These are phyloP conservation scores for Annulohypoxylon truncatum DNA, from an alignment of 2,329 filamentous ascomycete species.

Conservation along the genomic window DNA sequence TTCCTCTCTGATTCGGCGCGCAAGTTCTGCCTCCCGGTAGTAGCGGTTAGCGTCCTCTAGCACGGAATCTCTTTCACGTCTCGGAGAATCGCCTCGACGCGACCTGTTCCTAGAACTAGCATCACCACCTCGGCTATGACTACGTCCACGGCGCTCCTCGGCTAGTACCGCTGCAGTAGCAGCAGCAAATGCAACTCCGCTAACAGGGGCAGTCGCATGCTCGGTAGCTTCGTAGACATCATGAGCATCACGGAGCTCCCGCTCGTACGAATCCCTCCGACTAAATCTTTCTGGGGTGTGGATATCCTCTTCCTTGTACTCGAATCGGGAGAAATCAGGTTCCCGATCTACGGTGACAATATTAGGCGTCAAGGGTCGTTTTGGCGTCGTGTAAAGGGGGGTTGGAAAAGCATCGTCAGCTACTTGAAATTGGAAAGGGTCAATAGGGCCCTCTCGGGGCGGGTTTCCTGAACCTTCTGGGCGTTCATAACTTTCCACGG, in stretches of 20 bases:
- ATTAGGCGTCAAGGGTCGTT: conserved; percentile 60
- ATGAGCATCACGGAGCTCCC: conserved; percentile 59
- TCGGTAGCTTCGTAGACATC: conserved; percentile 59
- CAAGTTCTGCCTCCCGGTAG: conserved; percentile 67
- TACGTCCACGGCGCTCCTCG: conserved; percentile 50
- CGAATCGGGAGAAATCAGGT: conserved; percentile 58
- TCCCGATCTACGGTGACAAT: conserved; percentile 66
- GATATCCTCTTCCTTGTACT: conserved; percentile 44
- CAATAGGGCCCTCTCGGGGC: conserved; percentile 53
- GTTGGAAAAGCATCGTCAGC: conserved; percentile 63
- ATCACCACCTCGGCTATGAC: conserved; percentile 50
- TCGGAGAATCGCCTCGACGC: conserved; percentile 46
- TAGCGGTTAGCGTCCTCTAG: conserved; percentile 68
- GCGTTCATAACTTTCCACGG: conserved; percentile 46
- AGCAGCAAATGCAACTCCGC: conserved; percentile 59
- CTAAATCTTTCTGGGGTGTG: conserved; percentile 56
- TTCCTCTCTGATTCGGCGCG: conserved; percentile 65
- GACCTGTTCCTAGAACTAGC: conserved; percentile 52
- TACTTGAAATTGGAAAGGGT: conserved; percentile 71
- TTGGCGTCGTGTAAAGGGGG: conserved; percentile 54
- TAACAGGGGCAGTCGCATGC: conserved; percentile 61
- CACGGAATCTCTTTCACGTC: conserved; percentile 56
- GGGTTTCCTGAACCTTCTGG: conserved; percentile 43
- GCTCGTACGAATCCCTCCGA: conserved; percentile 63
- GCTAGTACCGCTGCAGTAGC: conserved; percentile 58